These are phyloP conservation scores for Allomyces macrogynus DNA, from an alignment of 192 early-diverging fungal genomes.

Conservation along the genomic window DNA sequence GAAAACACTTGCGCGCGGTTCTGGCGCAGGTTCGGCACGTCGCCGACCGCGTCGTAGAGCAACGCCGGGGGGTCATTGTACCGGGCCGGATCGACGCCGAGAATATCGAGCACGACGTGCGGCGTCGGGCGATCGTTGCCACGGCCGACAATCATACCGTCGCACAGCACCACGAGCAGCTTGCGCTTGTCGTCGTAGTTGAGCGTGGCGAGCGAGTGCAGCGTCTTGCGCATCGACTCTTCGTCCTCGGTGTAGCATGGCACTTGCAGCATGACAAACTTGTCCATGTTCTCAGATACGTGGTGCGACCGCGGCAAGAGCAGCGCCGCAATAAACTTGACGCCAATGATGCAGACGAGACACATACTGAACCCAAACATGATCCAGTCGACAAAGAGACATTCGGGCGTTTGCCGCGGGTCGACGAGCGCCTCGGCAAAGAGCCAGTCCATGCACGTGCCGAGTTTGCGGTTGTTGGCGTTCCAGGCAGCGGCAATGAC, in stretches of 20 bases:
- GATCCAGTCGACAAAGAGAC: constrained; percentile 68
- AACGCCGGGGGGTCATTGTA: constrained; percentile 56
- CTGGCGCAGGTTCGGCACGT: constrained; percentile 70
- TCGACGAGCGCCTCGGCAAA: constrained; percentile 82
- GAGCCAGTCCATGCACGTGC: constrained; percentile 52
- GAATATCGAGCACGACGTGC: constrained; percentile 85
- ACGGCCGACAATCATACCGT: constrained; percentile 91
- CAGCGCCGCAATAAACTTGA: constrained; percentile 92
- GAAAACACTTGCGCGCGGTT: constrained; percentile 96
- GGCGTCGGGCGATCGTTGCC: constrained; percentile 94
- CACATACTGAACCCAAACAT: constrained; percentile 56
- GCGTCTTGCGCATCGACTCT: constrained; percentile 73
- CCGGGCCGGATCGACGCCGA: constrained; percentile 63
- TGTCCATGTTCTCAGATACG: constrained; percentile 60
- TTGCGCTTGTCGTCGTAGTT: constrained; percentile 97
- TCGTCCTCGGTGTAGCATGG: constrained; percentile 98
- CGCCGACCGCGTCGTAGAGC: constrained; percentile 71
- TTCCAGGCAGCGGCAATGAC: not conserved
- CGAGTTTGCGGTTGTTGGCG: constrained; percentile 17
- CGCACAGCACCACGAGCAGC: constrained; percentile 82
- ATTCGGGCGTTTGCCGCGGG: constrained; percentile 49
- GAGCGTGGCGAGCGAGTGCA: constrained; percentile 77
- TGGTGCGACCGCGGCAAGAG: constrained; percentile 43
- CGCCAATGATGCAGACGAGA: constrained; percentile 61
- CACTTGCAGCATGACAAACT: constrained; percentile 83